These are phyloP conservation scores for Dendrocalamus latiflorus DNA, from an alignment of 202 grass and related monocot species.

Conservation along the genomic window DNA sequence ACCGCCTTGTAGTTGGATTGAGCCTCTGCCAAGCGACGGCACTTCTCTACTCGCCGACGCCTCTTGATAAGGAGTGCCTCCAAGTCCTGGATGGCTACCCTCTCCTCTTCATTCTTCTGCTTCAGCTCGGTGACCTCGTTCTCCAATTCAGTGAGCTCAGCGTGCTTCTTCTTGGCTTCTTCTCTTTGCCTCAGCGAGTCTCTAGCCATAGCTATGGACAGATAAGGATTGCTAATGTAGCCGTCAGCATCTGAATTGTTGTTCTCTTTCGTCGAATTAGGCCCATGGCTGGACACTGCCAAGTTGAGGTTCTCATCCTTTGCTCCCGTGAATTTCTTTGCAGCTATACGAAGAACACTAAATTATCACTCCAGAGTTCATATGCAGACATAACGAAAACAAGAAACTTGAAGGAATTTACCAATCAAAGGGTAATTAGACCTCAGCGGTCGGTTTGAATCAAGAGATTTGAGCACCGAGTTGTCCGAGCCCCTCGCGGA, in stretches of 20 bases:
- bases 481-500: conserved; percentile 39
- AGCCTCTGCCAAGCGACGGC: conserved; percentile 67
- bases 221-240: conserved; percentile 60
- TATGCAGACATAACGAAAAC: background rate
- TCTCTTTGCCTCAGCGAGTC: conserved; percentile 83
- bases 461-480: conserved; percentile 66
- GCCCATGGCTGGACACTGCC: conserved; percentile 11
- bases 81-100: conserved; percentile 64
- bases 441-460: conserved; percentile 58
- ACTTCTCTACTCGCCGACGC: conserved; percentile 64
- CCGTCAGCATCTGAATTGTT: conserved; percentile 42
- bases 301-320: conserved; percentile 37
- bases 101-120: conserved; percentile 62
- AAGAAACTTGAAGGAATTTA: background rate
- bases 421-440: conserved; percentile 66
- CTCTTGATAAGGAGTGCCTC: conserved; percentile 69
- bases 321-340: conserved; percentile 52
- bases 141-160: conserved; percentile 65
- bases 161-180: conserved; percentile 76
- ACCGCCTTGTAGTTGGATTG: conserved; percentile 84
- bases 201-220: conserved; percentile 83
- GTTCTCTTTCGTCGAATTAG: conserved; percentile 59
- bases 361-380: background rate
- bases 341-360: conserved; percentile 28
- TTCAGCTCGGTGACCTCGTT: conserved; percentile 52